Base-by-base conservation (phyloP, 2,329 filamentous ascomycete genomes). In the Arthrobotrys musiformis region DNA sequence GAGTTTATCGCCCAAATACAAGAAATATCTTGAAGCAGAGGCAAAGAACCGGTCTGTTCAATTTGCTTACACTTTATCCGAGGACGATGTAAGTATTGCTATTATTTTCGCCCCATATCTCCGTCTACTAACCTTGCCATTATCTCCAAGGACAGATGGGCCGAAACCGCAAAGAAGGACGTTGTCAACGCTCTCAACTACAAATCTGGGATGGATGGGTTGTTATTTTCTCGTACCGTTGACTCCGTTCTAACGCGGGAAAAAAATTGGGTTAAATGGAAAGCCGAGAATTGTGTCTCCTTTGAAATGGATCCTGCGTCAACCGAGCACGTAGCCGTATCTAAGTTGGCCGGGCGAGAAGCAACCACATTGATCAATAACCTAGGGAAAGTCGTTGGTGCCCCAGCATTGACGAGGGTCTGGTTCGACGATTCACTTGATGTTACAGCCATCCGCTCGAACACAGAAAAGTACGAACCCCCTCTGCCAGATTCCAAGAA, bases 251-350 rank as follows among this genome's bases (percentile, higher is more conserved):
- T 99, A 30, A 93, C 93, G 24, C 89, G 95, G 79, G 95, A 99
- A 84, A 98, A 97, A 86, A 97, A 98, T 82, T 99, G 96, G 96
- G 93, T 96, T 50, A 91, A 93, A 79, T 99, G 95, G 95, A 99
- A 99, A 85, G 91, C 94, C 76, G 93, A 97, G 83, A 93, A 91
- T 80, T 99, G 95, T 82, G 93, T 93, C 24, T 89, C 91, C 4
- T 98, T 99, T 81, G 90, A 94, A 82, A 88, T 89, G 75, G 89
- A 91, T 22, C 86, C 92, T 9, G 87, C 98, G 30, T 87, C 90
- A 1, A 87, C 90, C 0, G 84, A 88, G 28, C 88, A 91, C 54
- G 94, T 93, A 82, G 84, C 90, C 42, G 87, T 90, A 66, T 91
- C 93, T 24, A 91, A 91, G 79, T 90, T 89, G 79, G 86, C 89